A percentile compares a stretch with the other conserved stretches of the same genome.
These are phyloP conservation scores for Babesia bigemina DNA, from an alignment of 169 alveolate species.

Conservation along the genomic window DNA sequence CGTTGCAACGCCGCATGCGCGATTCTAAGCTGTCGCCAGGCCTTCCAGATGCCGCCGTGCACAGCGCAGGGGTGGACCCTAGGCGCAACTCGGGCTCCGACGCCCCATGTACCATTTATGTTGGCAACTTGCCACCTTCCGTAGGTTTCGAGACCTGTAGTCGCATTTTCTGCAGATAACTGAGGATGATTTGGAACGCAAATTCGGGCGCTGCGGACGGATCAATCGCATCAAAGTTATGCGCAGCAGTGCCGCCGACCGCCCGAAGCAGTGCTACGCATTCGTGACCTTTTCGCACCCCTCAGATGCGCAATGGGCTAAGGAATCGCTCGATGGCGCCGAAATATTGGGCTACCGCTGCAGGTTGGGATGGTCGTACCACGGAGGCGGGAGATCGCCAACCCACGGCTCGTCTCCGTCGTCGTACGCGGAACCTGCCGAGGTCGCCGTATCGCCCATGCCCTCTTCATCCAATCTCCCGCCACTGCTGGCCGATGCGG, in stretches of 20 bases:
- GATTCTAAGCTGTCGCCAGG: background rate
- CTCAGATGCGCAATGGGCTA: constrained; percentile 18
- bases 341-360: constrained; percentile 46
- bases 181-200: constrained; percentile 11
- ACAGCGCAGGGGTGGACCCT: background rate
- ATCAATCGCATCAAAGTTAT: constrained; percentile 15
- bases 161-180: constrained; percentile 2
- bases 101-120: background rate
- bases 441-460: background rate
- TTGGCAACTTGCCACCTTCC: constrained; percentile 29
- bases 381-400: background rate
- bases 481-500: constrained; percentile 3
- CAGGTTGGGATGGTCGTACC: constrained; percentile 25
- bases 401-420: background rate
- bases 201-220: constrained; percentile 25
- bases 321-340: constrained; percentile 37
- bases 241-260: constrained; percentile 2
- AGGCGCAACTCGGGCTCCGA: background rate
- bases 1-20: constrained; percentile 16
- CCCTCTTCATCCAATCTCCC: background rate
- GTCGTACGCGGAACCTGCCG: background rate
- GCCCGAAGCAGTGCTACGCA: background rate
- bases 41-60: constrained; percentile 5
- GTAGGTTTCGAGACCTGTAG: background rate
- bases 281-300: constrained; percentile 26